Conservation (phyloP, 1,284 basidiomycete species). For the Hemileccinum hortonii region DNA sequence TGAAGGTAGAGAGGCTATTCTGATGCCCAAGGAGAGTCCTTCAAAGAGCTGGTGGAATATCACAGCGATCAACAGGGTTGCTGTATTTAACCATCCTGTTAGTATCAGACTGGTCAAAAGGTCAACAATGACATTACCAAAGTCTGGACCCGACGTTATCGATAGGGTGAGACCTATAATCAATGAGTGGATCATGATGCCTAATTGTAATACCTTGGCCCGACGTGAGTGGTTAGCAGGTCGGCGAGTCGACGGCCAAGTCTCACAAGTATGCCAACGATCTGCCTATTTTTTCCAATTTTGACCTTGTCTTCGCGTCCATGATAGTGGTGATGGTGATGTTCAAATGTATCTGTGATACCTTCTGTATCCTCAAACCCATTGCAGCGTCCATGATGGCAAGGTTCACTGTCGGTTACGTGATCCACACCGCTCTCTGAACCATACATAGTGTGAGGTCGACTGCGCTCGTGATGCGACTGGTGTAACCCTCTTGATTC, state of each 20-base stretch:
- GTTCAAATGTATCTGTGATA: neutral
- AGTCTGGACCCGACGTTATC: constrained; percentile 65
- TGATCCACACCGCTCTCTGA: constrained; percentile 10
- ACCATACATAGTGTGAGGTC: constrained; percentile 26
- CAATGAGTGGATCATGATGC: constrained; percentile 81
- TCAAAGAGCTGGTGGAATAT: constrained; percentile 81
- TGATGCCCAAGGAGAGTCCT: constrained; percentile 73
- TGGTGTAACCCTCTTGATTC: constrained; percentile 39
- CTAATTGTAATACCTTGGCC: constrained; percentile 67
- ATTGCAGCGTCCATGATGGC: constrained; percentile 15
- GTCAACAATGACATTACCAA: constrained; percentile 48
- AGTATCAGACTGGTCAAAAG: neutral
- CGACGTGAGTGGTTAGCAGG: neutral
- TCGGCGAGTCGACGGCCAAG: neutral
- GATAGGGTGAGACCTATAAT: constrained; percentile 73
- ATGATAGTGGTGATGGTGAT: constrained; percentile 3
- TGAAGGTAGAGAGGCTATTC: constrained; percentile 65
- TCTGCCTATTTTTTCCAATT: constrained; percentile 55
- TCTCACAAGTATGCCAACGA: constrained; percentile 63
- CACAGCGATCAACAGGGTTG: constrained; percentile 69
- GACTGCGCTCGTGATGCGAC: constrained; percentile 36
- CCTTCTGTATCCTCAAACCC: constrained; percentile 3
- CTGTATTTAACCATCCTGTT: constrained; percentile 34
- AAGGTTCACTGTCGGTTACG: constrained; percentile 1
- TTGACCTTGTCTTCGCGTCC: constrained; percentile 21